phyloP scores from a whole-genome alignment of 2,329 filamentous ascomycete species.

The Aspergillus latus region DNA sequence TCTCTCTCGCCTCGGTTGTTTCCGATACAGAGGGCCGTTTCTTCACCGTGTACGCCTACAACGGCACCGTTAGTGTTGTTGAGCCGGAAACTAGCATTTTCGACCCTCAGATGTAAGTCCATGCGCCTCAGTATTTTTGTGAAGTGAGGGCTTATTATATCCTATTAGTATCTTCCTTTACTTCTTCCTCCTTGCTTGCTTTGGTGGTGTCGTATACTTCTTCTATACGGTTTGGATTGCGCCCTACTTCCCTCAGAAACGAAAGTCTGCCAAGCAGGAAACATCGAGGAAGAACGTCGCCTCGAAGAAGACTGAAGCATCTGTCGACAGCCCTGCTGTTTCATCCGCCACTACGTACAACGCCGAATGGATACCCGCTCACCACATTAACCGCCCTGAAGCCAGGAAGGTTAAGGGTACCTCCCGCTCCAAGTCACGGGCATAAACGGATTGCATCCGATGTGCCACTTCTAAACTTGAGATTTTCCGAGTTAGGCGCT shows the following conservation, averaged over 20 bases:
- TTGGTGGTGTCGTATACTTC: constrained; percentile 83
- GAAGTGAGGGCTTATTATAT: constrained; percentile 9
- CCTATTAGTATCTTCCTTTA: constrained; percentile 86
- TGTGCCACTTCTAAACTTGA: not conserved
- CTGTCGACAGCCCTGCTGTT: constrained; percentile 67
- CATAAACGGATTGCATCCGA: constrained; percentile 23
- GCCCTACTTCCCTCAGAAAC: constrained; percentile 86
- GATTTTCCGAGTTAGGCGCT: constrained; percentile 2
- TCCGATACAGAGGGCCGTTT: constrained; percentile 64
- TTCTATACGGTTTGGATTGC: constrained; percentile 99
- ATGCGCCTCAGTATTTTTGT: not conserved
- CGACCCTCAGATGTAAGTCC: constrained; percentile 83
- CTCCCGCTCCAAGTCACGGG: constrained; percentile 39
- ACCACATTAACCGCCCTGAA: constrained; percentile 83
- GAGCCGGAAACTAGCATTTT: constrained; percentile 89
- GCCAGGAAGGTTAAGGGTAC: constrained; percentile 61
- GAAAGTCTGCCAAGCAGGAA: constrained; percentile 63
- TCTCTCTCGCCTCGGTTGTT: constrained; percentile 76
- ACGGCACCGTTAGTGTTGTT: constrained; percentile 80
- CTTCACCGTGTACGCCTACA: constrained; percentile 77
- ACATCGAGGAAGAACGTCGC: constrained; percentile 63
- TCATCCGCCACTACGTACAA: constrained; percentile 76
- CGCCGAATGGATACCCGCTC: constrained; percentile 88
- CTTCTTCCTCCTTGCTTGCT: constrained; percentile 77
- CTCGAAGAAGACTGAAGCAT: constrained; percentile 66